A percentile compares a stretch with the other conserved stretches of the same genome.
Evolutionary conservation across 768 basidiomycete species (phyloP).

Genomic region (Mycena crocata): DNA sequence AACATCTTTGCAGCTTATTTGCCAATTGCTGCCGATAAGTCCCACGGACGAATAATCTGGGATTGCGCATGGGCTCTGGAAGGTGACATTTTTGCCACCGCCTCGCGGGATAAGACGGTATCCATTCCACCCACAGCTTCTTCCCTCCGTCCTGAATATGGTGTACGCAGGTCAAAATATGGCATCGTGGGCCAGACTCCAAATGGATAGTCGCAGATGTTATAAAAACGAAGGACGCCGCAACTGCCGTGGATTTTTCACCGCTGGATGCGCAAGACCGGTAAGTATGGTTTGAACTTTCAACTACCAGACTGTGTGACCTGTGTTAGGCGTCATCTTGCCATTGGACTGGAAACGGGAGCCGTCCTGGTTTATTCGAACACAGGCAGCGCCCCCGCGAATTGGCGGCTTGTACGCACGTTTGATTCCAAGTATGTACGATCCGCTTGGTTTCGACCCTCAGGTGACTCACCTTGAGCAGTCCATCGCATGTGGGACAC

Average conservation of each 20-base stretch:
- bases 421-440: constrained; percentile 64
- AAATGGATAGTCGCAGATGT: constrained; percentile 71
- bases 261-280: constrained; percentile 49
- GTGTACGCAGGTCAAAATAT: constrained; percentile 83
- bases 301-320: constrained; percentile 13
- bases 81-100: constrained; percentile 88
- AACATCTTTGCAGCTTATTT: constrained; percentile 62
- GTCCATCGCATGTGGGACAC: constrained; percentile 80
- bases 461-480: constrained; percentile 47
- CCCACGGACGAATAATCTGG: constrained; percentile 95
- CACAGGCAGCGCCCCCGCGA: constrained; percentile 38
- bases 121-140: constrained; percentile 31
- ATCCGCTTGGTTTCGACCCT: neutral
- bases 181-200: constrained; percentile 59
- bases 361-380: constrained; percentile 73
- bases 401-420: constrained; percentile 60
- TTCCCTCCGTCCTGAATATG: neutral
- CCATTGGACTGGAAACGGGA: constrained; percentile 89
- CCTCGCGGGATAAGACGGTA: constrained; percentile 95
- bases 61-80: constrained; percentile 90
- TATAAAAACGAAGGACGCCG: constrained; percentile 79
- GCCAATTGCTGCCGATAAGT: constrained; percentile 78
- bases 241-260: constrained; percentile 83
- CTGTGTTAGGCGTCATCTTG: constrained; percentile 64
- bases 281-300: constrained; percentile 45